These are phyloP conservation scores for Candida saitoana DNA, from an alignment of 805 yeast species.

Conservation along the genomic window DNA sequence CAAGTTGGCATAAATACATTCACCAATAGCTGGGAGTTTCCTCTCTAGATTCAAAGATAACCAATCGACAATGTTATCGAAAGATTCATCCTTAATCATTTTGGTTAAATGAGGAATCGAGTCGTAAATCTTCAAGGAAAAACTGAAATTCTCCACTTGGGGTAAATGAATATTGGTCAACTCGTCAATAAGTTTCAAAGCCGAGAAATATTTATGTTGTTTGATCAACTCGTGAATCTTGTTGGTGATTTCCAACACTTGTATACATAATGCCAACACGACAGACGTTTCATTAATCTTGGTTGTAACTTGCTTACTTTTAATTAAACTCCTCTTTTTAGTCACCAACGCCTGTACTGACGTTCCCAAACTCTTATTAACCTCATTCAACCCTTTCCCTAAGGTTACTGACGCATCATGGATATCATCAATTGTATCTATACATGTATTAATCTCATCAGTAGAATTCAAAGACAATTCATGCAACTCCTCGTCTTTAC, in stretches of 20 bases:
- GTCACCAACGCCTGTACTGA: slow-evolving; percentile 65
- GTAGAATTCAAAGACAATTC: slow-evolving; percentile 60
- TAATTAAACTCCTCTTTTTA: slow-evolving; percentile 56
- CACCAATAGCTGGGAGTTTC: slow-evolving; percentile 58
- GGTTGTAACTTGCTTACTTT: slow-evolving; percentile 56
- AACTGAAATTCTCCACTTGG: slow-evolving; percentile 68
- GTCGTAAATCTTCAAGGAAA: slow-evolving; percentile 66
- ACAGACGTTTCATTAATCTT: slow-evolving; percentile 70
- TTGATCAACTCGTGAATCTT: slow-evolving; percentile 77
- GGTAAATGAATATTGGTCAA: slow-evolving; percentile 65
- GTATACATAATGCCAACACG: slow-evolving; percentile 68
- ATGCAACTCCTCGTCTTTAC: slow-evolving; percentile 61
- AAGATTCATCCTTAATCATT: slow-evolving; percentile 70
- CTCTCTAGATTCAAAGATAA: slow-evolving; percentile 57
- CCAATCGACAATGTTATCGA: slow-evolving; percentile 62
- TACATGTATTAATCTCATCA: slow-evolving; percentile 51
- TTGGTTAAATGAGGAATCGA: slow-evolving; percentile 74
- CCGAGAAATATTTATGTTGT: slow-evolving; percentile 74
- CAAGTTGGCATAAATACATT: slow-evolving; percentile 50
- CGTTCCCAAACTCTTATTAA: slow-evolving; percentile 55
- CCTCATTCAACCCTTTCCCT: slow-evolving; percentile 48
- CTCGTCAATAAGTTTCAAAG: slow-evolving; percentile 77
- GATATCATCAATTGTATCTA: slow-evolving; percentile 60
- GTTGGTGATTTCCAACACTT: slow-evolving; percentile 81
- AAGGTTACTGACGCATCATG: slow-evolving; percentile 54